Conservation (phyloP, 1,284 basidiomycete genomes). For the Naganishia sp. region DNA sequence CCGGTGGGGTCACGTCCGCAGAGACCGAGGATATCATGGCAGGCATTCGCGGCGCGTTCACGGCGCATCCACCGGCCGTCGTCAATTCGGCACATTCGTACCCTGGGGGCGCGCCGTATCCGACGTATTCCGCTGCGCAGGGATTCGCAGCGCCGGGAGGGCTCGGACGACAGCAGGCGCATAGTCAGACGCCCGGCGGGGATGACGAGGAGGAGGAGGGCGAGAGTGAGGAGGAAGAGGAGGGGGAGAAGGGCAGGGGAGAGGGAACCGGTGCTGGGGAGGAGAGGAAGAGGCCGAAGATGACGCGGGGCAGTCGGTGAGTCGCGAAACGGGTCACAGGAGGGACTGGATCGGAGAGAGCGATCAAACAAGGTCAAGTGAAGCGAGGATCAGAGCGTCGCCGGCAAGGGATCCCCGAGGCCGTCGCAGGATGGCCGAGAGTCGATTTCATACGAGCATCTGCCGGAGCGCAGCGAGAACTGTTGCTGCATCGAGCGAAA, state of each 20-base stretch:
- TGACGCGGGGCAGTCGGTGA: slow-evolving; percentile 81
- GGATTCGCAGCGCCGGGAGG: not conserved
- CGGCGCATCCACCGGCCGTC: not conserved
- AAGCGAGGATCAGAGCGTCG: not conserved
- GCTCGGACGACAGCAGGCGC: not conserved
- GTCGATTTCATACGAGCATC: too few relatives aligned
- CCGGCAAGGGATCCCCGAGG: not conserved
- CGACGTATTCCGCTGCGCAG: not conserved
- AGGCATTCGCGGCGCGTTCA: slow-evolving; percentile 24
- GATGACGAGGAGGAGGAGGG: slow-evolving; percentile 9
- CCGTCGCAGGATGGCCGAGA: not conserved
- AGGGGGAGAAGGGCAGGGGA: not conserved
- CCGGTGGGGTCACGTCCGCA: not conserved
- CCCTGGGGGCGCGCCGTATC: not conserved
- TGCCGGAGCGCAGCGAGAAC: not conserved
- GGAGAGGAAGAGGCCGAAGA: slow-evolving; percentile 62
- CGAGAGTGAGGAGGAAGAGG: slow-evolving; percentile 29
- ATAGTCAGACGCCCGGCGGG: not conserved
- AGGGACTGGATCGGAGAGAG: not conserved
- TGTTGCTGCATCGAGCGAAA: not conserved
- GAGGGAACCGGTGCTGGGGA: slow-evolving; percentile 27
- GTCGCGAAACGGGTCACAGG: slow-evolving; percentile 38
- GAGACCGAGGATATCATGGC: slow-evolving; percentile 27
- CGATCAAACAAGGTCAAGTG: not conserved
- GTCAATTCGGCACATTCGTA: not conserved